phyloP scores from a whole-genome alignment of 768 basidiomycete species.

The Mycena epipterygia region DNA sequence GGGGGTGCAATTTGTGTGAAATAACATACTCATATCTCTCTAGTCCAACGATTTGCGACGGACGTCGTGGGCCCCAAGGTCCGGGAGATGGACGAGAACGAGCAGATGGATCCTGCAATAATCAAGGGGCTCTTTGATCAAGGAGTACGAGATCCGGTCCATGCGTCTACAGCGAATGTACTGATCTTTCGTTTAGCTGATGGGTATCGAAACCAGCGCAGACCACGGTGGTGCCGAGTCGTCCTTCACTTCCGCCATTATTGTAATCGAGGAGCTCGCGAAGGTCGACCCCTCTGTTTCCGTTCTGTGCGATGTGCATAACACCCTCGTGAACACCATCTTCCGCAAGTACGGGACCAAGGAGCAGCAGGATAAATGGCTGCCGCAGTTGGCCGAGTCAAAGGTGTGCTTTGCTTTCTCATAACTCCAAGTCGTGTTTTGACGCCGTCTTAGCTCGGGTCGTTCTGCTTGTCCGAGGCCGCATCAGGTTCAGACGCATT shows the following conservation, averaged over 20 bases:
- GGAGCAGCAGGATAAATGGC: conserved; percentile 89
- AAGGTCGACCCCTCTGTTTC: conserved; percentile 97
- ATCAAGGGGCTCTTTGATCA: conserved; percentile 95
- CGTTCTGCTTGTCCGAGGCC: conserved; percentile 95
- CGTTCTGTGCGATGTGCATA: conserved; percentile 97
- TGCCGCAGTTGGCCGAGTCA: conserved; percentile 83
- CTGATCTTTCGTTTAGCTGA: conserved; percentile 69
- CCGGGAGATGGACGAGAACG: conserved; percentile 98
- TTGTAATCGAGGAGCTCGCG: conserved; percentile 97
- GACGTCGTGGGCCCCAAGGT: conserved; percentile 94
- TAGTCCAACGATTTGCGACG: conserved; percentile 89
- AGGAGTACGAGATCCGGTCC: conserved; percentile 71
- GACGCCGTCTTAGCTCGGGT: conserved; percentile 77
- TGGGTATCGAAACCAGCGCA: conserved; percentile 95
- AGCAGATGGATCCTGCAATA: conserved; percentile 90
- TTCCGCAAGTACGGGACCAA: conserved; percentile 88
- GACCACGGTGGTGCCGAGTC: conserved; percentile 90
- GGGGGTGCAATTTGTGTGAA: not conserved
- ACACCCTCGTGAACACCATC: conserved; percentile 97
- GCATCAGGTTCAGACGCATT: conserved; percentile 98
- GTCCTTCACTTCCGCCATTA: conserved; percentile 95
- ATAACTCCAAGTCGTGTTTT: not conserved
- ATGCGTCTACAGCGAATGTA: not conserved
- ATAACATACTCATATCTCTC: not conserved
- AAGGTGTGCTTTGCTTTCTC: conserved; percentile 63